Conservation (phyloP, 805 yeast species). For the Kuraishia ogatae region DNA sequence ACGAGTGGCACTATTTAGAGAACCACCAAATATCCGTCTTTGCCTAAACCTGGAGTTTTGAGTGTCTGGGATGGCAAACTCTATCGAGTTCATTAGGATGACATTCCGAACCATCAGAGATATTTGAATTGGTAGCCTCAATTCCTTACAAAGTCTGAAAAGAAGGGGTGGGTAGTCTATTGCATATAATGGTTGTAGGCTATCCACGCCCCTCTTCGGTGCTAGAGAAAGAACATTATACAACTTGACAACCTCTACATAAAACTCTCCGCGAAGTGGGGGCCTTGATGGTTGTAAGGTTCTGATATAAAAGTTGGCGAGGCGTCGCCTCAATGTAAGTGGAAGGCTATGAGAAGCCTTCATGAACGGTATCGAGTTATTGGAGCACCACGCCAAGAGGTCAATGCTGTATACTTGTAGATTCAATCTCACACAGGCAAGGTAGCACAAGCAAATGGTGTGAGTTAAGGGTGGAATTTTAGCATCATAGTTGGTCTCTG, state of each 20-base stretch:
- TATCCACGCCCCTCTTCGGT: not conserved
- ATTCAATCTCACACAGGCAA: slow-evolving; percentile 38
- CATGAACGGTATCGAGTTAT: slow-evolving; percentile 41
- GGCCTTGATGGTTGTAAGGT: slow-evolving; percentile 29
- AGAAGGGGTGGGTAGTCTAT: slow-evolving; percentile 30
- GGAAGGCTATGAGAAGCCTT: slow-evolving; percentile 33
- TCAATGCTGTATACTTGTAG: slow-evolving; percentile 45
- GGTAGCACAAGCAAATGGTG: slow-evolving; percentile 32
- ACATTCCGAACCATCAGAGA: slow-evolving; percentile 24
- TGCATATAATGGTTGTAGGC: not conserved
- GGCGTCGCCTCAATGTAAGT: slow-evolving; percentile 19
- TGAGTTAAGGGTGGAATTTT: not conserved
- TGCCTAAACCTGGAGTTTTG: not conserved
- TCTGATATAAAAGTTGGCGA: slow-evolving; percentile 30
- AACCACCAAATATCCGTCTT: not conserved
- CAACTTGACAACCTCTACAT: slow-evolving; percentile 1
- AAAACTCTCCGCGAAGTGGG: slow-evolving; percentile 29
- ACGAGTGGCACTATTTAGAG: not conserved
- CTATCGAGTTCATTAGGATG: slow-evolving; percentile 12
- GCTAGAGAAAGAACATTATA: not conserved
- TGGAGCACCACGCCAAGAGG: slow-evolving; percentile 29
- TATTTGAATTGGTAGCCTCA: slow-evolving; percentile 43
- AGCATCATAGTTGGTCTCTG: not conserved
- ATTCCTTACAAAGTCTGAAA: slow-evolving; percentile 30
- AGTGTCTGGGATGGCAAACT: slow-evolving; percentile 5